These are phyloP conservation scores for Ustulina deusta DNA, from an alignment of 2,329 filamentous ascomycete species.

Conservation along the genomic window DNA sequence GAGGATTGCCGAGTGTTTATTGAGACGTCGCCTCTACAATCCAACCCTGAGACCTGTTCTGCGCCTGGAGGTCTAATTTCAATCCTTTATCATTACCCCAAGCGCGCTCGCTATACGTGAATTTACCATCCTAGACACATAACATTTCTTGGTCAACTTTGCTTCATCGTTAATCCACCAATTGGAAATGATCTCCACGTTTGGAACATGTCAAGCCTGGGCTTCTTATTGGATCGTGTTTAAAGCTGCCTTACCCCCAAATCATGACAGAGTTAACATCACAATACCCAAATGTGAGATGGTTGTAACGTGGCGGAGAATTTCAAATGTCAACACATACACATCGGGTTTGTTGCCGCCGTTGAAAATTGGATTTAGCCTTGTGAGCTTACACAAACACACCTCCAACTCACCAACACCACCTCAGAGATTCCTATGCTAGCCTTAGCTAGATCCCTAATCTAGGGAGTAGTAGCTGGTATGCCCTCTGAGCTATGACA, in stretches of 20 bases:
- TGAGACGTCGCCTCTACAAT: constrained; percentile 49
- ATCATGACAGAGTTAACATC: background rate
- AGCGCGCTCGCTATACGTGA: constrained; percentile 37
- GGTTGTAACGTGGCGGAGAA: background rate
- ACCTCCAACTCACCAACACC: background rate
- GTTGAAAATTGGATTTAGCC: background rate
- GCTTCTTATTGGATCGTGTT: constrained; percentile 20
- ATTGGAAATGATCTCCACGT: constrained; percentile 15
- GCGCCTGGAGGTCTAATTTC: background rate
- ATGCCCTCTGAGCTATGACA: background rate
- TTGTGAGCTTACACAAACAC: background rate
- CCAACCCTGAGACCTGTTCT: background rate
- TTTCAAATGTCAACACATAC: background rate
- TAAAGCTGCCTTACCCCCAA: constrained; percentile 15
- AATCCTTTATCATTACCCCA: constrained; percentile 33
- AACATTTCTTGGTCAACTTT: background rate
- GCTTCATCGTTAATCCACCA: constrained; percentile 22
- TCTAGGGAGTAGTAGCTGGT: background rate
- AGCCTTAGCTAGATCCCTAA: background rate
- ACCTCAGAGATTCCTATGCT: too few species aligned
- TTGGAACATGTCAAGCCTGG: constrained; percentile 10
- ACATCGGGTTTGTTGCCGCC: background rate
- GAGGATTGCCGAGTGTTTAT: constrained; percentile 52
- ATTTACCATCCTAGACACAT: constrained; percentile 13
- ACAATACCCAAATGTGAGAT: constrained; percentile 4